Evolutionary conservation across 1,284 basidiomycete genomes (phyloP).

Genomic region (Phylloporus sp.): DNA sequence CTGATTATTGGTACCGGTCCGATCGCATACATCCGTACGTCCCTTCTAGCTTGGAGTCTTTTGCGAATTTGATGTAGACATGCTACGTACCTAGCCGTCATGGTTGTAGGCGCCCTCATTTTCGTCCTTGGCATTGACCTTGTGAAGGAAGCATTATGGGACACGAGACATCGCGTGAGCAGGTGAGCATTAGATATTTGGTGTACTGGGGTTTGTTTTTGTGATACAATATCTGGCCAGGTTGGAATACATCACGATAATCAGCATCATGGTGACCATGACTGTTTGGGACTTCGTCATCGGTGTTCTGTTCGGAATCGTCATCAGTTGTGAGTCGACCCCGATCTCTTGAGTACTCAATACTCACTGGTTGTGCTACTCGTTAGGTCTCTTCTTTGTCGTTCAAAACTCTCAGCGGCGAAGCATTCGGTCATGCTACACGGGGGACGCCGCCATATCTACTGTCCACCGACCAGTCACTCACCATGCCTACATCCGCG

Average conservation of each 20-base stretch:
- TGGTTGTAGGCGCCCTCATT: conserved; percentile 91
- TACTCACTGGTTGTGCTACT: conserved; percentile 9
- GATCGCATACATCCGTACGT: conserved; percentile 88
- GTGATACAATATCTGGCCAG: conserved; percentile 35
- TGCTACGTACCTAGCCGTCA: conserved; percentile 71
- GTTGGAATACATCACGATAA: conserved; percentile 77
- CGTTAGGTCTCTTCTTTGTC: conserved; percentile 90
- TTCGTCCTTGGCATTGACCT: conserved; percentile 96
- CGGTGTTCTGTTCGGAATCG: conserved; percentile 91
- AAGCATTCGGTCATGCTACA: conserved; percentile 83
- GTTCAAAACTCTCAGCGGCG: conserved; percentile 86
- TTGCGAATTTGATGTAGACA: neutral
- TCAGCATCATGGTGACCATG: conserved; percentile 89
- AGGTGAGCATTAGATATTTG: conserved; percentile 49
- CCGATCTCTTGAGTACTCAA: neutral
- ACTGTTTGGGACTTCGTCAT: conserved; percentile 94
- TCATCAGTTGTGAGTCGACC: conserved; percentile 76
- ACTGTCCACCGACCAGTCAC: conserved; percentile 90
- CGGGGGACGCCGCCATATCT: conserved; percentile 82
- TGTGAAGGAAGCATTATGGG: conserved; percentile 95
- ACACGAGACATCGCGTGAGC: conserved; percentile 89
- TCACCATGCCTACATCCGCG: conserved; percentile 88
- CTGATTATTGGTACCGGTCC: conserved; percentile 85
- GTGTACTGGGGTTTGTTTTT: neutral
- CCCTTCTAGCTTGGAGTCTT: neutral